Evolutionary conservation across 1,139 yeast species (phyloP).

Genomic region (Hansenula lynferdii): DNA sequence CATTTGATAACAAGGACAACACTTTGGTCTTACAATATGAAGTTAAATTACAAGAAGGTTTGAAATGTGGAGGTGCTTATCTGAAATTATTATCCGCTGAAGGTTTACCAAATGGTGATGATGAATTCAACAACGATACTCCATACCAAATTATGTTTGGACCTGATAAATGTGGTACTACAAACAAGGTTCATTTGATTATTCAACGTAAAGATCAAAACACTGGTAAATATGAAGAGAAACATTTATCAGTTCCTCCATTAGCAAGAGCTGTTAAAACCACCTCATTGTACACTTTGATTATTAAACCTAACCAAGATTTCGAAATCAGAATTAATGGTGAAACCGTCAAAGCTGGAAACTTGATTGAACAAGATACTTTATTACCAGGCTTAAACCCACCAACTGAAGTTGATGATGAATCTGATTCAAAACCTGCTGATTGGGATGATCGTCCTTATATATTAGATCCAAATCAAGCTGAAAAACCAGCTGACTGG

Average conservation of each 20-base stretch:
- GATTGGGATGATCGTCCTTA: slow-evolving; percentile 72
- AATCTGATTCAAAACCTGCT: slow-evolving; percentile 59
- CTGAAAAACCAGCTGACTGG: slow-evolving; percentile 75
- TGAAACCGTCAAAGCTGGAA: slow-evolving; percentile 64
- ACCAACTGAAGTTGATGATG: slow-evolving; percentile 57
- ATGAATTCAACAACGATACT: slow-evolving; percentile 52
- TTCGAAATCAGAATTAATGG: slow-evolving; percentile 85
- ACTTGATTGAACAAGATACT: slow-evolving; percentile 44
- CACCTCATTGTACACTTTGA: slow-evolving; percentile 70
- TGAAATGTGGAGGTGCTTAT: slow-evolving; percentile 87
- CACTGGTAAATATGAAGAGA: slow-evolving; percentile 60
- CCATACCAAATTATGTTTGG: slow-evolving; percentile 91
- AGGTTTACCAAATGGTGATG: slow-evolving; percentile 36
- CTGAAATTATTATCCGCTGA: slow-evolving; percentile 62
- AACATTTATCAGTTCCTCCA: slow-evolving; percentile 64
- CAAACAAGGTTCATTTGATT: slow-evolving; percentile 76
- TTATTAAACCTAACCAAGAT: slow-evolving; percentile 57
- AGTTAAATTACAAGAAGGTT: slow-evolving; percentile 72
- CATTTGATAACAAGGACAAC: slow-evolving; percentile 51
- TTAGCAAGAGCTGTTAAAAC: slow-evolving; percentile 52
- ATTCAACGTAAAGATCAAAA: slow-evolving; percentile 52
- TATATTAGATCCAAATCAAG: slow-evolving; percentile 63
- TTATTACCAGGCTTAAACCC: slow-evolving; percentile 65
- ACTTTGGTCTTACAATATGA: slow-evolving; percentile 86
- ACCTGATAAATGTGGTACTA: slow-evolving; percentile 84